Conservation (phyloP, 2,329 filamentous ascomycete genomes). For the Botrytis cinerea region DNA sequence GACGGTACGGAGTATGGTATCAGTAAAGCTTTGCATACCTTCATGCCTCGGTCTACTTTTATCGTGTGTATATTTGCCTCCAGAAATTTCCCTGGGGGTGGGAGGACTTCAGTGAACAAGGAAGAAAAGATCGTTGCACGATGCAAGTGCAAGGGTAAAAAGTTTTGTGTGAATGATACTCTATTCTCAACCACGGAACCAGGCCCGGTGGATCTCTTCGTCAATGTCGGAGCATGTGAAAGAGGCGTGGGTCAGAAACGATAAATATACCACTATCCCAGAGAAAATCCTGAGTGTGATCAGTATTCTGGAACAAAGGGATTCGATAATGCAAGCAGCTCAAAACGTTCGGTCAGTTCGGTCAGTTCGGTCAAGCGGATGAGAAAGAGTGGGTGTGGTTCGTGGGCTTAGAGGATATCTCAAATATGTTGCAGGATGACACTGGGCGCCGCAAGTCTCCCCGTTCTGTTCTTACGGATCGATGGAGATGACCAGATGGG, state of each 20-base stretch:
- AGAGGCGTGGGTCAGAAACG: neutral
- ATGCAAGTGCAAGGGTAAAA: neutral
- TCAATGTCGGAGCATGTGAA: constrained; percentile 14
- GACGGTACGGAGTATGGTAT: neutral
- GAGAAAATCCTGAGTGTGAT: neutral
- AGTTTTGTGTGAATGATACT: constrained; percentile 1
- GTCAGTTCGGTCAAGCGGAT: constrained; percentile 24
- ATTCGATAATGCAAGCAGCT: neutral
- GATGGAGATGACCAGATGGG: constrained; percentile 3
- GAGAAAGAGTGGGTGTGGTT: constrained; percentile 3
- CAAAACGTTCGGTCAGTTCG: neutral
- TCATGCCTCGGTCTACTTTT: neutral
- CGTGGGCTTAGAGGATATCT: neutral
- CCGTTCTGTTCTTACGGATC: neutral
- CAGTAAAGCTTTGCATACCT: constrained; percentile 19
- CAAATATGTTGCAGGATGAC: constrained; percentile 3
- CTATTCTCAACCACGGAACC: neutral
- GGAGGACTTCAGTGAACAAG: neutral
- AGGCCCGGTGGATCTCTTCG: neutral
- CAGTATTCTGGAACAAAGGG: neutral
- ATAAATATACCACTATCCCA: neutral
- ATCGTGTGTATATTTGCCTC: neutral
- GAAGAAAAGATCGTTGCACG: neutral
- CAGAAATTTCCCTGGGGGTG: neutral
- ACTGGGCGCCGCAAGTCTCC: neutral